These are phyloP conservation scores for Ophiostoma triangulosporum DNA, from an alignment of 2,329 filamentous ascomycete genomes.

Conservation along the genomic window DNA sequence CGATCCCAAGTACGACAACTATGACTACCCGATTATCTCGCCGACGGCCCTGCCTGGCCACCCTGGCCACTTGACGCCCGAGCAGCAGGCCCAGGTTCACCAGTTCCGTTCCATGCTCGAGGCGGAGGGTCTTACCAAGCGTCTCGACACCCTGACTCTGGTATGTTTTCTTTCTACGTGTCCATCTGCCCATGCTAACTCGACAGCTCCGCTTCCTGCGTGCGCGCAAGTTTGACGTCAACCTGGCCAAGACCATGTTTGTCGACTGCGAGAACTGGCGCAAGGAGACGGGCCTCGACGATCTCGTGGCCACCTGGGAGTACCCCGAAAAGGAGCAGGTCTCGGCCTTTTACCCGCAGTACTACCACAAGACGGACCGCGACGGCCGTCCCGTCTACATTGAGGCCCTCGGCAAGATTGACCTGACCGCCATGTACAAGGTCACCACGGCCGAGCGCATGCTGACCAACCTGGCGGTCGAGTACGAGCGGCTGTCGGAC, in stretches of 20 bases:
- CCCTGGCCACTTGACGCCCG: slow-evolving; percentile 70
- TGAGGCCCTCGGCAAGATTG: slow-evolving; percentile 87
- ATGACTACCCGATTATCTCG: slow-evolving; percentile 76
- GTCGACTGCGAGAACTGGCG: slow-evolving; percentile 84
- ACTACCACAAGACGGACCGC: slow-evolving; percentile 96
- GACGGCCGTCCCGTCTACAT: slow-evolving; percentile 96
- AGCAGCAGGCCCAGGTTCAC: slow-evolving; percentile 79
- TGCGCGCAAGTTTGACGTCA: slow-evolving; percentile 88
- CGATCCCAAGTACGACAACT: slow-evolving; percentile 90
- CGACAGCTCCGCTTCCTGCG: slow-evolving; percentile 71
- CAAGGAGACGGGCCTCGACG: slow-evolving; percentile 70
- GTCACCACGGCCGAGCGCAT: slow-evolving; percentile 89
- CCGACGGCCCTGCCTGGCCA: slow-evolving; percentile 61
- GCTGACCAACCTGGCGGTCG: slow-evolving; percentile 88
- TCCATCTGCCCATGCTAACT: neutral
- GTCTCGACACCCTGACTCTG: slow-evolving; percentile 85
- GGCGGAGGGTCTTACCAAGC: slow-evolving; percentile 64
- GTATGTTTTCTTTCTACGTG: slow-evolving; percentile 31
- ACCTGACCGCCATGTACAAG: slow-evolving; percentile 79
- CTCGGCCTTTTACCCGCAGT: slow-evolving; percentile 90
- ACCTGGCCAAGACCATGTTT: slow-evolving; percentile 73
- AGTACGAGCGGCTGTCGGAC: slow-evolving; percentile 94
- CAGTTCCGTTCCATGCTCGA: slow-evolving; percentile 81
- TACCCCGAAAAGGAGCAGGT: slow-evolving; percentile 77
- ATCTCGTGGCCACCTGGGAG: slow-evolving; percentile 66